Percentiles rank a stretch among this genome's conserved stretches.
phyloP scores from a whole-genome alignment of 225 moss, liverwort and hornwort genomes.

The Takakia lepidozioides region DNA sequence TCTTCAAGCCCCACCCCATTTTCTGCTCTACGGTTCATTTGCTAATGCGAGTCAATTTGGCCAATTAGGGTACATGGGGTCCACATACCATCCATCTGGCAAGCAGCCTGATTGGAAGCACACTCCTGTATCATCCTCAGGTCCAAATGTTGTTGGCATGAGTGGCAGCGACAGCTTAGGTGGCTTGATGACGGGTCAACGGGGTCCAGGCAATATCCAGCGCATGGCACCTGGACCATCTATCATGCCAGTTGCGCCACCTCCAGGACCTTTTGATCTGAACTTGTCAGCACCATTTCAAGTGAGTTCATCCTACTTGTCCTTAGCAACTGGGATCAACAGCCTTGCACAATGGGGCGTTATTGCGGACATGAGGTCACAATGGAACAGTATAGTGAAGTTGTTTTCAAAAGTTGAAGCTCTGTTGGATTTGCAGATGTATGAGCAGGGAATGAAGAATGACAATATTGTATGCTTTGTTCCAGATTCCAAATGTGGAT shows the following conservation, averaged over 20 bases:
- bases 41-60: conserved; percentile 88
- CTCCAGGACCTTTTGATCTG: conserved; percentile 79
- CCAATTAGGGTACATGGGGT: conserved; percentile 80
- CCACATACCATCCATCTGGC: conserved; percentile 91
- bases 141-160: conserved; percentile 82
- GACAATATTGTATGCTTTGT: conserved; percentile 15
- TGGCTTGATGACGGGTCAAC: conserved; percentile 69
- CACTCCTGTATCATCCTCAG: conserved; percentile 68
- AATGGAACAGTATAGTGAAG: no score
- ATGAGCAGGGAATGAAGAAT: no score
- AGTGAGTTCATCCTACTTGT: conserved; percentile 37
- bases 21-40: conserved; percentile 95
- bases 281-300: conserved; percentile 90
- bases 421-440: no score
- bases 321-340: no score
- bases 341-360: no score
- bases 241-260: conserved; percentile 55
- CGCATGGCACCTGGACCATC: conserved; percentile 93
- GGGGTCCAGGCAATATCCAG: conserved; percentile 77
- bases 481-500: conserved; percentile 94
- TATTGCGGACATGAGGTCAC: no score
- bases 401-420: no score
- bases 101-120: conserved; percentile 99
- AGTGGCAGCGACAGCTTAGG: conserved; percentile 78
- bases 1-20: conserved; percentile 71